phyloP scores from a whole-genome alignment of 2,329 filamentous ascomycete genomes.

The Pleochaeta shiraiana region DNA sequence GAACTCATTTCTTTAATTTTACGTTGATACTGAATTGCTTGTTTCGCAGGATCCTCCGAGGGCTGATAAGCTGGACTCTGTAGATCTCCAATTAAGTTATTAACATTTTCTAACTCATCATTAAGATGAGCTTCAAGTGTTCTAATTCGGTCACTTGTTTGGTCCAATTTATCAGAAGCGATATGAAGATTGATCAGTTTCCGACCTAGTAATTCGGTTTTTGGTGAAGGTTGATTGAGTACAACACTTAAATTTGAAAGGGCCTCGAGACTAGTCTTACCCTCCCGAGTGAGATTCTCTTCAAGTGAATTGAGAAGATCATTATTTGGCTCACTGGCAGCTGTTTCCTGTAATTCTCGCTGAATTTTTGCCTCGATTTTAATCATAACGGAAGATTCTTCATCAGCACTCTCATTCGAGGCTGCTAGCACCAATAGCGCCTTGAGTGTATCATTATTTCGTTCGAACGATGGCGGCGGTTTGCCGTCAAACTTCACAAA shows the following conservation, averaged over 20 bases:
- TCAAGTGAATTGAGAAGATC: conserved; percentile 32
- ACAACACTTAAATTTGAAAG: conserved; percentile 32
- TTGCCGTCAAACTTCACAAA: conserved; percentile 42
- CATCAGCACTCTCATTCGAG: conserved; percentile 57
- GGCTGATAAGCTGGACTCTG: conserved; percentile 28
- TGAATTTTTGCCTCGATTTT: conserved; percentile 37
- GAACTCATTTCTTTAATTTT: conserved; percentile 42
- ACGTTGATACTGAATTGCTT: conserved; percentile 54
- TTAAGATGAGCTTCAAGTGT: conserved; percentile 34
- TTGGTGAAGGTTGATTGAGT: conserved; percentile 21
- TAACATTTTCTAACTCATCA: conserved; percentile 24
- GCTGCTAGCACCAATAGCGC: conserved; percentile 51
- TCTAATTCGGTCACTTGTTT: conserved; percentile 30
- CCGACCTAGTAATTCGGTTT: conserved; percentile 26
- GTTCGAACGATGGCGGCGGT: conserved; percentile 53
- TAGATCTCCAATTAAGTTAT: conserved; percentile 23
- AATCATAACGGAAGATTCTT: conserved; percentile 37
- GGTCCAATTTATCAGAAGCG: conserved; percentile 29
- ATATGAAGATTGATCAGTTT: conserved; percentile 33
- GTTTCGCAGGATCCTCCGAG: conserved; percentile 35
- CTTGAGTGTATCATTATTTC: conserved; percentile 64
- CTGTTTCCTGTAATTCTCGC: conserved; percentile 26
- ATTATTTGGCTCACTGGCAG: conserved; percentile 16
- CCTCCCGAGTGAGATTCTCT: conserved; percentile 31
- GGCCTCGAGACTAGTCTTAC: conserved; percentile 31